Conservation (phyloP, 352 stramenopile genomes). For the Ophiocytium majus region DNA sequence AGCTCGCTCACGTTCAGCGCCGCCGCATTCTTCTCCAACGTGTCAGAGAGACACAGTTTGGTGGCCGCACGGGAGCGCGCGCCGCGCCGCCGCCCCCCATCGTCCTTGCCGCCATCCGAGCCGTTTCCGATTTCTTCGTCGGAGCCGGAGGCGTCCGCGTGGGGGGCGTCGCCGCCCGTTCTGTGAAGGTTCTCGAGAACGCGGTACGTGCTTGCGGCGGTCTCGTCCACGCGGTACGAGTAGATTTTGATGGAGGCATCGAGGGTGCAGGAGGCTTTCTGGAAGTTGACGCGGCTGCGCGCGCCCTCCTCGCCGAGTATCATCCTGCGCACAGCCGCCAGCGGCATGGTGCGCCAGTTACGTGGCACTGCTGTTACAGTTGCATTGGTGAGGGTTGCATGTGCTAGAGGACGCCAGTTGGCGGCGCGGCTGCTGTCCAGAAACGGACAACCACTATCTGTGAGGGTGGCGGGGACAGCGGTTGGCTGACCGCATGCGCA, state of each 20-base stretch:
- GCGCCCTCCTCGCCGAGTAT: slow-evolving; percentile 27
- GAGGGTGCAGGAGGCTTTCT: slow-evolving; percentile 94
- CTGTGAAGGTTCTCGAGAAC: slow-evolving; percentile 93
- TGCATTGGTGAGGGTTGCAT: no score
- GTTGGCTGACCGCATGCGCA: no score
- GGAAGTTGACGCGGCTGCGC: slow-evolving; percentile 79
- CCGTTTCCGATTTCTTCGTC: no score
- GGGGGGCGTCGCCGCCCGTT: slow-evolving; percentile 50
- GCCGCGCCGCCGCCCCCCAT: not conserved
- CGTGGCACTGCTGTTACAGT: no score
- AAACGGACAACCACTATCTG: no score
- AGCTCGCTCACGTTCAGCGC: slow-evolving; percentile 58
- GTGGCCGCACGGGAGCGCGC: not conserved
- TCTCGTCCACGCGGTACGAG: slow-evolving; percentile 96
- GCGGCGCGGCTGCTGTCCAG: no score
- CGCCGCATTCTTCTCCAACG: slow-evolving; percentile 76
- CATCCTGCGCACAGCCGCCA: slow-evolving; percentile 40
- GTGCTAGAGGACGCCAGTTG: no score
- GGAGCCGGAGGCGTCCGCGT: not conserved
- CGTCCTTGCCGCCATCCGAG: not conserved
- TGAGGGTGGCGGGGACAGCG: no score
- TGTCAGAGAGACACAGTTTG: slow-evolving; percentile 60
- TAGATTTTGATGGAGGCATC: slow-evolving; percentile 98
- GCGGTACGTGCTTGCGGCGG: slow-evolving; percentile 92
- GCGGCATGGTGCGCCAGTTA: no score